These are phyloP conservation scores for Kodamaea neixiangensis DNA, from an alignment of 805 yeast species.

Conservation along the genomic window DNA sequence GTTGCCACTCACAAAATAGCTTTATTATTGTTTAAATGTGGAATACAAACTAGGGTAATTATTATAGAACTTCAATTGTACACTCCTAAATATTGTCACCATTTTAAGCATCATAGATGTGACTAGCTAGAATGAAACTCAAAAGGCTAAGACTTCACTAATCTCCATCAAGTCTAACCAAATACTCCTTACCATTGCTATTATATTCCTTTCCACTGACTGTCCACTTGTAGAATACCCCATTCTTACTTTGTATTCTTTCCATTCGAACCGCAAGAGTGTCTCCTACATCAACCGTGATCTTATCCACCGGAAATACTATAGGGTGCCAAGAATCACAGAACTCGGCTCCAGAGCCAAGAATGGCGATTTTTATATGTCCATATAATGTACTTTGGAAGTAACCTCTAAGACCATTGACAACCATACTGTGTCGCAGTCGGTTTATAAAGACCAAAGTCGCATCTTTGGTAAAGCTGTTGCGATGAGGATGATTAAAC, in stretches of 20 bases:
- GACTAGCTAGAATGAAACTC: too few species aligned
- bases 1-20: too few species aligned
- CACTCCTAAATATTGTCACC: too few species aligned
- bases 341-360: slow-evolving; percentile 15
- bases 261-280: slow-evolving; percentile 14
- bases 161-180: neutral
- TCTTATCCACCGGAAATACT: slow-evolving; percentile 29
- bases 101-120: too few species aligned
- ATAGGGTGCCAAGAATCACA: slow-evolving; percentile 44
- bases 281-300: slow-evolving; percentile 12
- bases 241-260: slow-evolving; percentile 9
- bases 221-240: slow-evolving; percentile 31
- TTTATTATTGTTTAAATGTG: too few species aligned
- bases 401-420: slow-evolving; percentile 77
- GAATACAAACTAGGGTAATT: too few species aligned
- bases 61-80: too few species aligned
- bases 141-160: neutral
- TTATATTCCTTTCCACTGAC: slow-evolving; percentile 23
- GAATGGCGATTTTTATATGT: slow-evolving; percentile 54
- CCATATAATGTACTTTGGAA: slow-evolving; percentile 72
- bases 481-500: slow-evolving; percentile 52
- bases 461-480: neutral
- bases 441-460: neutral
- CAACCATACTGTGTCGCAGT: slow-evolving; percentile 15
- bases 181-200: slow-evolving; percentile 15